Base-by-base conservation (phyloP, 768 basidiomycete genomes). In the Tephrocybe rancida region DNA sequence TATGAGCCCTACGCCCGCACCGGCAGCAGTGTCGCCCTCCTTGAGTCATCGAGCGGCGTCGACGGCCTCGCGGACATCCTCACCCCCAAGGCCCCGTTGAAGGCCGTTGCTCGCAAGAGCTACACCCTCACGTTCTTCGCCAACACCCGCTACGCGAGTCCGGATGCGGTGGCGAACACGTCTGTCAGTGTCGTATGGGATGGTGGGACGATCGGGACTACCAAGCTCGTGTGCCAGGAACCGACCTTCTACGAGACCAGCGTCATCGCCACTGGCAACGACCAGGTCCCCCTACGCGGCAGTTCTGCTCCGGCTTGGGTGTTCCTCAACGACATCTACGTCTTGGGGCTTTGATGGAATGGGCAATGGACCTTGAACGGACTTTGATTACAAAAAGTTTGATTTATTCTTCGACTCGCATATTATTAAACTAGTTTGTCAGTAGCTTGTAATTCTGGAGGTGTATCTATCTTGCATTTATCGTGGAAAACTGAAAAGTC, bases 291-390 rank as follows among this genome's bases (percentile, higher is more conserved):
- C 48, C 57, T 68, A 66, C 67, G 64, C 35, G 79, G 79, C 21
- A 78, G 78, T 0, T 63, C 60, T 13, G 77, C 78, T 9, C 79
- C 79, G 5, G 74, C 77, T 9, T 81, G 75, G 75, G 71, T 72
- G 13, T 81, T 79, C 66, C 65, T 81, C 47, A 78, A 81, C 61
- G 77, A 80, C 57, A 58, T 78, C 32, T 41, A 48, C 35, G 61
- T 73, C 16, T 69, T 54, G 50, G 47, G 46, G 39, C 42, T 58
- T 13, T 62, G 26, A 55, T 22, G 16, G 35, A 19, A 41, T 21
- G n/a, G 11, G 9, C 5, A n/a, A 41, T 38, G 37, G 39, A 41
- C 8, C 26, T n/a, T n/a, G 4, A 34, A 47, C 29, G 30, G 19
- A 18, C 42, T 10, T 18, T 18, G 35, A 25, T n/a, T n/a, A n/a